phyloP scores from a whole-genome alignment of 192 early-diverging fungal species.

The Backusella tarrabulga region DNA sequence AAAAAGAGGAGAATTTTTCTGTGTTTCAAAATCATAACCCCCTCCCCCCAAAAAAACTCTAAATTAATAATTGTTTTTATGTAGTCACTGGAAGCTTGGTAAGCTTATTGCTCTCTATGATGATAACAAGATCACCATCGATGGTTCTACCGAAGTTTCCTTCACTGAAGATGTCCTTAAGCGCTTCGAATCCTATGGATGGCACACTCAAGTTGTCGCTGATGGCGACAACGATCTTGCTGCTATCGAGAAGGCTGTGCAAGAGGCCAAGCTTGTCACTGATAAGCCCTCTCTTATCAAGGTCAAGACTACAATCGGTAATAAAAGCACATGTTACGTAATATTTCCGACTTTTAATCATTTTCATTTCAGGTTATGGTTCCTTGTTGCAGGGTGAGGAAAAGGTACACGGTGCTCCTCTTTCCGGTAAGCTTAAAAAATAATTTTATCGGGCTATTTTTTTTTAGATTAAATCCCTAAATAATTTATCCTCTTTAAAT shows the following conservation, averaged over 20 bases:
- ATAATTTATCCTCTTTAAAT: neutral
- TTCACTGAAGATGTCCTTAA: constrained; percentile 92
- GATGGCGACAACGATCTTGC: constrained; percentile 82
- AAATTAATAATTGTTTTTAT: neutral
- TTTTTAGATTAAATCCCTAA: neutral
- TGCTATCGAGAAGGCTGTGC: constrained; percentile 73
- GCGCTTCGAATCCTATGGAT: constrained; percentile 92
- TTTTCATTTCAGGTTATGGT: constrained; percentile 57
- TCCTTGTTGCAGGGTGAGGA: constrained; percentile 86
- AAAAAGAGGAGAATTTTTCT: neutral
- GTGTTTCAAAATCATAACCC: constrained; percentile 6
- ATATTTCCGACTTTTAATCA: neutral
- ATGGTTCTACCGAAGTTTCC: constrained; percentile 80
- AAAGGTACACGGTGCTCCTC: constrained; percentile 86
- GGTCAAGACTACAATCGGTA: constrained; percentile 91
- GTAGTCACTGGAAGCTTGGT: constrained; percentile 81
- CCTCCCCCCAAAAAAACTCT: constrained; percentile 3
- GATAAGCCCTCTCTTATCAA: constrained; percentile 91
- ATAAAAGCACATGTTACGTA: neutral
- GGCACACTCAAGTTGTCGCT: constrained; percentile 75
- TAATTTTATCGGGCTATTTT: neutral
- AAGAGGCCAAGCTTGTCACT: constrained; percentile 78
- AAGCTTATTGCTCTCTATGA: constrained; percentile 96
- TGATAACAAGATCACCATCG: constrained; percentile 94
- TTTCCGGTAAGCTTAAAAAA: constrained; percentile 41